Percentiles rank a stretch among this genome's conserved stretches.
Conservation (phyloP, 2,329 filamentous ascomycete genomes). For the Thielaviopsis punctulata region DNA sequence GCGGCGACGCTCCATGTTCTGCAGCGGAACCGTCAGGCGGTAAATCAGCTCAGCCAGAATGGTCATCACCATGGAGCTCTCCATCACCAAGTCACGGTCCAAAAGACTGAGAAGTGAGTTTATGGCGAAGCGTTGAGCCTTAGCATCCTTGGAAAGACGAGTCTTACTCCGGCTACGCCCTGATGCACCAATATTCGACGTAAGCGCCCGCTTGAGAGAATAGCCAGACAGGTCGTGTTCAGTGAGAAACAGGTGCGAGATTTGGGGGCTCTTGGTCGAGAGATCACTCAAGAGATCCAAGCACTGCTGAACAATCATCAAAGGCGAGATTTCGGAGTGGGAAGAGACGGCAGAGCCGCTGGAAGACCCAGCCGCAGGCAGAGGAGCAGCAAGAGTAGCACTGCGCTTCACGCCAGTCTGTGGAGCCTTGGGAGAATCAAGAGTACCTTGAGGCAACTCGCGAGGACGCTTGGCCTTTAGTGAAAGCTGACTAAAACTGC, state of each 20-base stretch:
- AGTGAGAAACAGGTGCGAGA: slow-evolving; percentile 81
- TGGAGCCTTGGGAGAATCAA: slow-evolving; percentile 52
- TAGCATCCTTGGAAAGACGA: slow-evolving; percentile 62
- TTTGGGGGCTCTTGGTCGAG: slow-evolving; percentile 67
- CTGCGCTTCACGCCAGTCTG: slow-evolving; percentile 56
- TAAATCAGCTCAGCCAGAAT: slow-evolving; percentile 74
- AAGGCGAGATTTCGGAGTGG: slow-evolving; percentile 76
- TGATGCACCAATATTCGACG: background rate
- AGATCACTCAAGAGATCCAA: slow-evolving; percentile 71
- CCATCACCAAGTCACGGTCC: slow-evolving; percentile 88
- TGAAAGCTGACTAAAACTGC: slow-evolving; percentile 86
- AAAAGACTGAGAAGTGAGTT: slow-evolving; percentile 79
- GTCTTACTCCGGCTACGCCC: slow-evolving; percentile 10
- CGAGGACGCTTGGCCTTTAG: slow-evolving; percentile 70
- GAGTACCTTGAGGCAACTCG: slow-evolving; percentile 37
- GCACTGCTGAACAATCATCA: slow-evolving; percentile 92
- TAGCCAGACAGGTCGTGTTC: slow-evolving; percentile 68
- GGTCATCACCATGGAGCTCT: slow-evolving; percentile 95
- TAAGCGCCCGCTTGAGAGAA: slow-evolving; percentile 51
- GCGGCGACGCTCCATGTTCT: slow-evolving; percentile 64
- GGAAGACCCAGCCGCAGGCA: slow-evolving; percentile 17
- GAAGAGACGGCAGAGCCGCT: slow-evolving; percentile 23
- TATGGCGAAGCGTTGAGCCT: slow-evolving; percentile 72
- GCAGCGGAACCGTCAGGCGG: slow-evolving; percentile 73
- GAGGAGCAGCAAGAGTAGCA: slow-evolving; percentile 35